Evolutionary conservation across 192 early-diverging fungal genomes (phyloP), one percentile per base, ranked within the genome.

Genomic region (Lobosporangium transversale): DNA sequence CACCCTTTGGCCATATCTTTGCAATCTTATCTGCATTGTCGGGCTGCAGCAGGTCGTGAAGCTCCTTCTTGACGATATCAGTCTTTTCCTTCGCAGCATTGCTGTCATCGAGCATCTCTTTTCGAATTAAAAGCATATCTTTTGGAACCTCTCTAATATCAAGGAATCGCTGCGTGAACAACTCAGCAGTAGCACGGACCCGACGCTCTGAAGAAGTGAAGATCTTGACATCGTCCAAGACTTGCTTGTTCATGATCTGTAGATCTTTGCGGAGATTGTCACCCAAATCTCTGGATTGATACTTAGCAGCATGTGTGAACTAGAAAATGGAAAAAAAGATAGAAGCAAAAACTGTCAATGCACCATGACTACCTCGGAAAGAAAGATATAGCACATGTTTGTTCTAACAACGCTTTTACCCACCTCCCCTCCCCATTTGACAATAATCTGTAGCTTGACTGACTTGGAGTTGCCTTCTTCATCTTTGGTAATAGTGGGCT

Each of bases 361-460:
- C 8, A 40, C 37, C 37, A 40, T 10, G 8, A 40, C 37, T 10
- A 10, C 37, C 14, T 40, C 14, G 37, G 37, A 7, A 14, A 40
- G 7, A 40, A 40, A 40, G 8, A 40, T 40, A 40, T n/a, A n/a
- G n/a, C n/a, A n/a, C n/a, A n/a, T n/a, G n/a, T n/a, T n/a, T n/a
- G n/a, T n/a, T n/a, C n/a, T n/a, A n/a, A n/a, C n/a, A n/a, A n/a
- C n/a, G n/a, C n/a, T n/a, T n/a, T n/a, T n/a, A n/a, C 40, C 54
- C 73, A 88, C 87, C 81, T 92, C 92, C 49, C 93, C 97, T 53
- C 95, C 95, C 97, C 97, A 98, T 79, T 98, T 98, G 40, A 97
- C 91, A 78, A 97, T 92, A 36, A 99, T 78, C 82, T 96, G 93
- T n/a, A 96, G 84, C 51, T 94, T 90, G 42, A 87, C 80, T 0